These are phyloP conservation scores for Aureobasidium lini DNA, from an alignment of 2,329 filamentous ascomycete genomes.

Conservation along the genomic window DNA sequence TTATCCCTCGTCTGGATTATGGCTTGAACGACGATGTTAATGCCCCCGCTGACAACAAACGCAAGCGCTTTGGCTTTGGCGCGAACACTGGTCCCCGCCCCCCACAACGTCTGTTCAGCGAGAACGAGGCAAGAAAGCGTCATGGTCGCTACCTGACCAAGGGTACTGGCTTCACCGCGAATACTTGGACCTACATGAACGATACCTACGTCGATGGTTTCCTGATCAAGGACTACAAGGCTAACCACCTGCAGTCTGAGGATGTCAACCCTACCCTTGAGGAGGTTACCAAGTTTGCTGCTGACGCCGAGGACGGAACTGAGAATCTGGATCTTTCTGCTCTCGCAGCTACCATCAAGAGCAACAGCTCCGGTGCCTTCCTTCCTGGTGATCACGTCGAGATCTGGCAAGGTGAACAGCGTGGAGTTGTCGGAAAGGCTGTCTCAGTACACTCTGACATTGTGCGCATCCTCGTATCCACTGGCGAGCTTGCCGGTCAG, in stretches of 20 bases:
- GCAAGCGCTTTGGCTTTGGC: conserved; percentile 57
- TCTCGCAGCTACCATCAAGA: conserved; percentile 81
- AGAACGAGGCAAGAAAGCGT: conserved; percentile 83
- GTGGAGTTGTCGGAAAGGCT: conserved; percentile 78
- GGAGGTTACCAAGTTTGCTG: conserved; percentile 90
- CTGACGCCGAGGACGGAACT: conserved; percentile 73
- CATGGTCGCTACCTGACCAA: conserved; percentile 57
- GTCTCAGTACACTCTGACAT: conserved; percentile 85
- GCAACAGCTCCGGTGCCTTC: conserved; percentile 73
- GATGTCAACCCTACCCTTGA: conserved; percentile 90
- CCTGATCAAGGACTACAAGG: conserved; percentile 86
- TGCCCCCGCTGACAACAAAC: conserved; percentile 51
- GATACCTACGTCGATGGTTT: conserved; percentile 92
- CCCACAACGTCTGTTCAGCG: conserved; percentile 85
- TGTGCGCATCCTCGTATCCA: conserved; percentile 75
- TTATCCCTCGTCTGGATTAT: conserved; percentile 89
- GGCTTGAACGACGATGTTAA: conserved; percentile 72
- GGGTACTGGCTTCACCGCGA: conserved; percentile 48
- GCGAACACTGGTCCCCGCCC: conserved; percentile 56
- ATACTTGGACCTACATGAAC: conserved; percentile 75
- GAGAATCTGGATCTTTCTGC: conserved; percentile 90
- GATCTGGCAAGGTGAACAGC: conserved; percentile 91
- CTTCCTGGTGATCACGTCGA: conserved; percentile 93
- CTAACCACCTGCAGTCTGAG: conserved; percentile 75
- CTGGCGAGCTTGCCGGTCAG: conserved; percentile 75